Evolutionary conservation across 108 stramenopile genomes (phyloP).

Genomic region (Cyclostephanos invisitatus): DNA sequence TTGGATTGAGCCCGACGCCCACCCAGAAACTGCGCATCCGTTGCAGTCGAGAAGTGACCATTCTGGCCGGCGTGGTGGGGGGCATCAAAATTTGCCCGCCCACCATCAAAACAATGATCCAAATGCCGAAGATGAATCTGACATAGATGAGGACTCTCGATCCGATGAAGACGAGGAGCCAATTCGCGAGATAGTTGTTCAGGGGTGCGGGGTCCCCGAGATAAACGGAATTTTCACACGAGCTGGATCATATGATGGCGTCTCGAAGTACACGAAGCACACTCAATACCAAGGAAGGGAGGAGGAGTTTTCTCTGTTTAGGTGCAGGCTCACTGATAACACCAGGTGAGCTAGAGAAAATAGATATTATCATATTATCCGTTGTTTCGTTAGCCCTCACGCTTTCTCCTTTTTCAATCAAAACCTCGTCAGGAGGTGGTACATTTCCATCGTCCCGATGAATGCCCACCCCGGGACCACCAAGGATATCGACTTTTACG

Average conservation of each 20-base stretch:
- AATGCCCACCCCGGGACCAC: conserved; percentile 72
- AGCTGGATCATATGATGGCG: conserved; percentile 54
- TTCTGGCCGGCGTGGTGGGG: conserved; percentile 48
- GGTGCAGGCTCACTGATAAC: conserved; percentile 84
- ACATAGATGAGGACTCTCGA: conserved; percentile 72
- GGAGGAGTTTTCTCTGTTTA: conserved; percentile 56
- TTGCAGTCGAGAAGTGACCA: conserved; percentile 45
- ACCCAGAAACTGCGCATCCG: conserved; percentile 23
- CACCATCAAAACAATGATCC: conserved; percentile 67
- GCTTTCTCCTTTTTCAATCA: neutral
- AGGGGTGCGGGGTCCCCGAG: conserved; percentile 67
- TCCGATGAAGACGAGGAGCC: conserved; percentile 77
- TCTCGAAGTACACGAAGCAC: conserved; percentile 46
- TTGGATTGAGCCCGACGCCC: conserved; percentile 70
- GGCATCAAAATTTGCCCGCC: conserved; percentile 27
- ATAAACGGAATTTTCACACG: conserved; percentile 71
- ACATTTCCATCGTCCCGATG: conserved; percentile 86
- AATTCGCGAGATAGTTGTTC: conserved; percentile 50
- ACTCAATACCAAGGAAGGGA: conserved; percentile 45
- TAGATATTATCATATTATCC: neutral
- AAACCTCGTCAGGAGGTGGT: conserved; percentile 71
- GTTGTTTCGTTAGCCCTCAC: neutral
- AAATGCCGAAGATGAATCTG: conserved; percentile 64
- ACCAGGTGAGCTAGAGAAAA: conserved; percentile 31
- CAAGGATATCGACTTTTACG: conserved; percentile 88